Conservation (phyloP, 305 asterid species). For the Striga hermonthica region DNA sequence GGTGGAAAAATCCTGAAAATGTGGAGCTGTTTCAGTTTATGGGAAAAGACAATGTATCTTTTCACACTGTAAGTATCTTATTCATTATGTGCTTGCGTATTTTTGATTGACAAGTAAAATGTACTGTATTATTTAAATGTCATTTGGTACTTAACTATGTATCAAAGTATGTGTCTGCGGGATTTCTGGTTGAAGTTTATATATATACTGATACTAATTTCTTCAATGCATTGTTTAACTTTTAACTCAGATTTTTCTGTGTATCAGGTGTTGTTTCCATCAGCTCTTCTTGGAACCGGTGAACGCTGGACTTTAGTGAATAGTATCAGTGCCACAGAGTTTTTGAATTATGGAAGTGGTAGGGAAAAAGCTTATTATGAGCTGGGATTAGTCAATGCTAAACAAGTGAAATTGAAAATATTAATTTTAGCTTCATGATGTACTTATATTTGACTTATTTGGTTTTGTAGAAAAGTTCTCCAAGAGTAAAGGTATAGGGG, state of each 20-base stretch:
- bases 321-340: slow-evolving; percentile 94
- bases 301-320: slow-evolving; percentile 96
- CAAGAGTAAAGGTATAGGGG: slow-evolving; percentile 88
- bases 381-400: slow-evolving; percentile 18
- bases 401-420: slow-evolving; percentile 5
- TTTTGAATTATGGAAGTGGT: slow-evolving; percentile 96
- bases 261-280: slow-evolving; percentile 88
- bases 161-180: slow-evolving; percentile 5
- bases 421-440: slow-evolving; percentile 12
- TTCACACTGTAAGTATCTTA: slow-evolving; percentile 74
- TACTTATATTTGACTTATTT: slow-evolving; percentile 14
- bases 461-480: slow-evolving; percentile 72
- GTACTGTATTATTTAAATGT: neutral
- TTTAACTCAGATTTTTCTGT: no score
- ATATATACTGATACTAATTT: slow-evolving; percentile 17
- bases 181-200: neutral
- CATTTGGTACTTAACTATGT: no score
- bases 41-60: slow-evolving; percentile 98
- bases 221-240: no score
- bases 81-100: slow-evolving; percentile 1
- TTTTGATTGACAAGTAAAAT: neutral
- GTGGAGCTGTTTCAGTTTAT: slow-evolving; percentile 93
- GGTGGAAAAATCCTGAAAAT: slow-evolving; percentile 98
- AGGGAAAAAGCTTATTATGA: no score
- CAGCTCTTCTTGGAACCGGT: slow-evolving; percentile 88